Conservation (phyloP, 805 yeast species). For the Lipomyces orientalis region DNA sequence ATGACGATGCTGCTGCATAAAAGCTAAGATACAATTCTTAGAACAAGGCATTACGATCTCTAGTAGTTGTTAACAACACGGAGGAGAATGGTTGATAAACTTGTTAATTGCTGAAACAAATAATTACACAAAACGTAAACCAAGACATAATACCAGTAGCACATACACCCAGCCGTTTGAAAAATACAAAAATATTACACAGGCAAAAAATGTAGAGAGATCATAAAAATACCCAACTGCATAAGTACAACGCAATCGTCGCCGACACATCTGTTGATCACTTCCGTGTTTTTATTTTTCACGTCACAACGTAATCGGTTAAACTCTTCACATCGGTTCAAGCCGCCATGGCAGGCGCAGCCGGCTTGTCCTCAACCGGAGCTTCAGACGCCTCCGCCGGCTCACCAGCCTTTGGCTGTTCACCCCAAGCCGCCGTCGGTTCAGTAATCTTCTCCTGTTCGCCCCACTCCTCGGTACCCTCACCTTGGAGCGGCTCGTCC, state of each 20-base stretch:
- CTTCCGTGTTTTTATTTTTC: neutral
- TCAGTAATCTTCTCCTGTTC: neutral
- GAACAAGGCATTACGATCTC: neutral
- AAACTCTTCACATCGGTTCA: neutral
- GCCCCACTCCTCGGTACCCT: neutral
- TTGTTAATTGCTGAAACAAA: neutral
- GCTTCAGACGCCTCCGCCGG: neutral
- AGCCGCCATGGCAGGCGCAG: neutral
- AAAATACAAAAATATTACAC: neutral
- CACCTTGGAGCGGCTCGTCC: constrained; percentile 17
- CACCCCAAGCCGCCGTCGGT: neutral
- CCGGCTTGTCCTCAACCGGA: neutral
- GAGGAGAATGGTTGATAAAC: neutral
- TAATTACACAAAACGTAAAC: neutral
- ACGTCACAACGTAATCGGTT: neutral
- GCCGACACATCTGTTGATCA: neutral
- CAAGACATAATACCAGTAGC: neutral
- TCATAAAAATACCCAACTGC: neutral
- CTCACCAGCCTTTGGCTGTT: neutral
- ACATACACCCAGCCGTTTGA: neutral
- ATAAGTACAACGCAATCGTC: neutral
- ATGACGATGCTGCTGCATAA: neutral
- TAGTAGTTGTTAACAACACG: neutral
- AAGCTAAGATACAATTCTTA: too few species aligned
- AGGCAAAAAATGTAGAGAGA: neutral